A percentile compares a stretch with the other conserved stretches of the same genome.
Conservation (phyloP, 352 stramenopile species). For the Phytophthora rubi region DNA sequence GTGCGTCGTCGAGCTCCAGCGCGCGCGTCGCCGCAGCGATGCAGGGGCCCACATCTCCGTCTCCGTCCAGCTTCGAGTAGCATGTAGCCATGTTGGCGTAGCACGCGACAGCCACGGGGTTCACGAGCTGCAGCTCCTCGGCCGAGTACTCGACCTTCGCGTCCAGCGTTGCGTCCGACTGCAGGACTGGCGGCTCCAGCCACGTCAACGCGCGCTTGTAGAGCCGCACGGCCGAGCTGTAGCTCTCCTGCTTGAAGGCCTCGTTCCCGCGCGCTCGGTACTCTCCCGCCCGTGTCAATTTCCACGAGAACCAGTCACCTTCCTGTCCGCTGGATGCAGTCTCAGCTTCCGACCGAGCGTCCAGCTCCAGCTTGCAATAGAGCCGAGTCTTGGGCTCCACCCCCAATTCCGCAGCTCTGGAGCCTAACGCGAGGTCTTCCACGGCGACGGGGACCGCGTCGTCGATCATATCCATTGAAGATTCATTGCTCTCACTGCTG, state of each 20-base stretch:
- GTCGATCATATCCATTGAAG: slow-evolving; percentile 3
- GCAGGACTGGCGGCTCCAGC: slow-evolving; percentile 51
- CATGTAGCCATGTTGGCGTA: slow-evolving; percentile 71
- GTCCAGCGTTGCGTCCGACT: slow-evolving; percentile 22
- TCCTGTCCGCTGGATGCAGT: neutral
- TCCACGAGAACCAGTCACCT: slow-evolving; percentile 59
- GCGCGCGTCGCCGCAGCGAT: slow-evolving; percentile 58
- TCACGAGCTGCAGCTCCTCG: slow-evolving; percentile 41
- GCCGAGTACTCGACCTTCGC: slow-evolving; percentile 45
- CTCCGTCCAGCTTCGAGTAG: slow-evolving; percentile 46
- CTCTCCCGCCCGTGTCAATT: slow-evolving; percentile 47
- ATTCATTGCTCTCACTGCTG: neutral
- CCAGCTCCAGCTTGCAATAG: slow-evolving; percentile 43
- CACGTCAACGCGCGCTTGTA: slow-evolving; percentile 64
- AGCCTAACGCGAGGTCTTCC: slow-evolving; percentile 37
- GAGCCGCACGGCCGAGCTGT: slow-evolving; percentile 38
- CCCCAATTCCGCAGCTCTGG: slow-evolving; percentile 24
- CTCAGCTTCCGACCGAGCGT: neutral
- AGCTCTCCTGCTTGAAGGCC: slow-evolving; percentile 51
- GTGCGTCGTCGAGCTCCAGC: slow-evolving; percentile 46
- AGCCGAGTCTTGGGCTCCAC: slow-evolving; percentile 25
- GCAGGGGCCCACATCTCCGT: slow-evolving; percentile 43
- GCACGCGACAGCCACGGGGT: slow-evolving; percentile 50
- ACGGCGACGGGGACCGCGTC: slow-evolving; percentile 33
- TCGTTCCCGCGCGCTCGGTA: slow-evolving; percentile 65